These are phyloP conservation scores for Straminergon stramineum DNA, from an alignment of 225 moss, liverwort and hornwort genomes.

Conservation along the genomic window DNA sequence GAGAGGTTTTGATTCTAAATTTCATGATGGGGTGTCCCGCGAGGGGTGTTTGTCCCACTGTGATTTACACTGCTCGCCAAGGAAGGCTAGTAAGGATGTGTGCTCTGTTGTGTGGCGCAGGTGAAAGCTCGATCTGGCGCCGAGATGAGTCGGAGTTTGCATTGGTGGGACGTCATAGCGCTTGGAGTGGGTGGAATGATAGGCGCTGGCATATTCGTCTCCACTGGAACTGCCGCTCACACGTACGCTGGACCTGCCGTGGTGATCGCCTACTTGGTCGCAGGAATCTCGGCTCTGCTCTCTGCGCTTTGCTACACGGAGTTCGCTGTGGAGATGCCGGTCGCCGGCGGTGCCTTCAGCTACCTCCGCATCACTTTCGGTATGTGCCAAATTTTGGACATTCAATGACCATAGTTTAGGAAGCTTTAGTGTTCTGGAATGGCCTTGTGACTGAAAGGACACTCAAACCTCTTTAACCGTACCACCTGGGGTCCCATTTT, in stretches of 20 bases:
- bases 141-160: conserved; percentile 64
- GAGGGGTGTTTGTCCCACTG: background rate
- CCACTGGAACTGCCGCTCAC: conserved; percentile 75
- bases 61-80: background rate
- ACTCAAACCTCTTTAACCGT: background rate
- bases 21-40: background rate
- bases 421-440: background rate
- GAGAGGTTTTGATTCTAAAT: background rate
- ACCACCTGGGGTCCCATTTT: background rate
- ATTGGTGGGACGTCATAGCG: conserved; percentile 85
- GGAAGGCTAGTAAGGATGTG: background rate
- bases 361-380: conserved; percentile 88
- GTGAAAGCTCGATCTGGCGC: conserved; percentile 51
- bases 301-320: conserved; percentile 94
- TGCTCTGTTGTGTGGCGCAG: background rate
- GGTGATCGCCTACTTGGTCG: conserved; percentile 70
- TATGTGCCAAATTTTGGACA: background rate
- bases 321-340: conserved; percentile 89
- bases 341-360: conserved; percentile 93
- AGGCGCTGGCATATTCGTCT: conserved; percentile 87
- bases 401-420: background rate
- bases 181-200: conserved; percentile 97
- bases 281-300: conserved; percentile 75
- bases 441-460: background rate
- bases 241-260: conserved; percentile 71